Evolutionary conservation across 2,329 filamentous ascomycete species (phyloP).

Genomic region (Diplodia sapinea): DNA sequence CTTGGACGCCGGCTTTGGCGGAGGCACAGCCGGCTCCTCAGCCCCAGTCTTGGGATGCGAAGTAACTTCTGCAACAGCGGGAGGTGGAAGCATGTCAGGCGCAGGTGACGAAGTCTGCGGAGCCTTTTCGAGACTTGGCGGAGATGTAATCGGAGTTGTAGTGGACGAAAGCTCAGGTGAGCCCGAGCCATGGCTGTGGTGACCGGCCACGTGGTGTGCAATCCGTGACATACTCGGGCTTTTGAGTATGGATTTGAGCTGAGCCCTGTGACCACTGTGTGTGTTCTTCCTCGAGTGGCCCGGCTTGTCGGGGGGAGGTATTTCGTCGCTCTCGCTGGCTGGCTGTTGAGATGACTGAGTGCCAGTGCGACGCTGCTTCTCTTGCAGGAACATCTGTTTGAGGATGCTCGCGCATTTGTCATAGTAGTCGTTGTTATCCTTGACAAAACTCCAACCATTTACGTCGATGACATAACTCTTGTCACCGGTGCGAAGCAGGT

Average conservation of each 20-base stretch:
- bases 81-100: slow-evolving; percentile 40
- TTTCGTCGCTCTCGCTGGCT: slow-evolving; percentile 33
- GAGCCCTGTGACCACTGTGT: slow-evolving; percentile 47
- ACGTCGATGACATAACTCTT: slow-evolving; percentile 98
- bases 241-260: slow-evolving; percentile 66
- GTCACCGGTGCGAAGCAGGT: slow-evolving; percentile 83
- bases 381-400: slow-evolving; percentile 83
- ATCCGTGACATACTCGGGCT: slow-evolving; percentile 69
- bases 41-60: slow-evolving; percentile 40
- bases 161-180: slow-evolving; percentile 55
- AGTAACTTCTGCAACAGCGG: slow-evolving; percentile 40
- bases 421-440: slow-evolving; percentile 99
- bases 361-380: slow-evolving; percentile 68
- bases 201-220: slow-evolving; percentile 54
- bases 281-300: slow-evolving; percentile 44
- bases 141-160: slow-evolving; percentile 51
- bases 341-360: slow-evolving; percentile 55
- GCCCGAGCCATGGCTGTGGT: slow-evolving; percentile 45
- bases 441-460: slow-evolving; percentile 99
- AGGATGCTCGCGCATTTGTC: slow-evolving; percentile 87
- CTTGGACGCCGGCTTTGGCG: slow-evolving; percentile 68
- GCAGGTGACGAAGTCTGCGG: slow-evolving; percentile 34
- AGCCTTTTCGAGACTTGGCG: slow-evolving; percentile 51
- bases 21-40: slow-evolving; percentile 41
- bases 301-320: slow-evolving; percentile 23